Base-by-base conservation (phyloP, 257 asterid species). In the Nicotiana paniculata region DNA sequence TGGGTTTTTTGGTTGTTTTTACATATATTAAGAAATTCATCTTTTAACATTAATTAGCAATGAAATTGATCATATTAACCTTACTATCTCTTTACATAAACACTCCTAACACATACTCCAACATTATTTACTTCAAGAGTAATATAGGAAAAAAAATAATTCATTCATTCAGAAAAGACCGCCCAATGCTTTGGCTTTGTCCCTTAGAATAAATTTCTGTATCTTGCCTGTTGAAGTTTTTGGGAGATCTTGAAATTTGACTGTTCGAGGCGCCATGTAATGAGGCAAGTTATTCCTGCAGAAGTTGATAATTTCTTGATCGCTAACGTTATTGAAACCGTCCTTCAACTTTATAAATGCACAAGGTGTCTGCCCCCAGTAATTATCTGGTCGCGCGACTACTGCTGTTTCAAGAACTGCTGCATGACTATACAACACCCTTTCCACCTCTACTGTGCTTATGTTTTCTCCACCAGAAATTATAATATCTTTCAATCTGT, bases 311-410 rank as follows among this genome's bases (percentile, higher is more conserved):
- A 88, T 80, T 8, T 86, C 90, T 55, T 80, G 72, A 67, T 75
- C 72, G 17, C 17, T 51, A 64, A 35, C 80, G 6, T 72, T 84
- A 3, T 72, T 66, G n/a, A 32, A 84, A 37, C 86, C 88, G 17
- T 88, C 84, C 68, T 88, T 86, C 84, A 86, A 61, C 77, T 80
- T 86, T 66, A 88, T 86, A 26, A 88, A 86, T 13, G 90, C 90
- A 39, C 90, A 88, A 1, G 90, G 87, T 5, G 89, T 88, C 84
- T 88, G 87, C 10, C 90, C 90, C 90, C 90, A 88, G 39, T 85
- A 83, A 53, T 82, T 39, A 82, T 88, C 89, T 24, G 90, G 90
- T 70, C 90, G 65, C 2, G 82, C 90, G 5, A 88, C 90, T 16
- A 88, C 90, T 24, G 89, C 90, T 66, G 86, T 89, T 79, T 88